Base-by-base conservation (phyloP, 129 eudicot species). In the Silybum marianum region DNA sequence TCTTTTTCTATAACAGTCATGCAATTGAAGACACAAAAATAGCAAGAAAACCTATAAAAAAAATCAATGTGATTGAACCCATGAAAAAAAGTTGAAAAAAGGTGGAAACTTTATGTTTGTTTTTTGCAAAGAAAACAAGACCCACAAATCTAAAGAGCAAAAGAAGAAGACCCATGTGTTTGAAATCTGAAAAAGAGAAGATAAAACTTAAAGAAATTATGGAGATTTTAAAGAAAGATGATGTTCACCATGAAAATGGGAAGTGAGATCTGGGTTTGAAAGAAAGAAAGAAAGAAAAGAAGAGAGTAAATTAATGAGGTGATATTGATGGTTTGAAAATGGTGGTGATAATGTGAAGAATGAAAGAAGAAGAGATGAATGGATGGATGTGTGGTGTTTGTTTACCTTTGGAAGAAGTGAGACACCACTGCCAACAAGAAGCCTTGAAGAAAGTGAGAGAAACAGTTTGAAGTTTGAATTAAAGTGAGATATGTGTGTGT, bases 391-490 rank as follows among this genome's bases (percentile, higher is more conserved):
- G 30, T 28, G 74, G 60, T 48, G 16, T 62, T 11, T 69, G 81
- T 62, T 75, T 85, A 83, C 81, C 75, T 71, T 23, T 39, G 66
- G 40, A 63, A 60, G 19, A 10, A 6, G 23, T 44, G 81, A 74
- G 69, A 62, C 65, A 72, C 70, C 73, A 70, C 73, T 77, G 86
- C 13, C 77, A 66, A 72, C 75, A 78, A 69, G 69, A 51, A 46
- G 75, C 78, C 78, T 78, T 79, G 90, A 85, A 73, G 82, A 72
- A 24, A 58, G 85, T 67, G 78, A 72, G 77, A 72, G 74, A 73
- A 38, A 73, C 32, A 77, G 80, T 74, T 84, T 71, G 66, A 88
- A 88, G 86, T 89, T 90, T 85, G 87, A 87, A 90, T 62, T 85
- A 83, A 79, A 83, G 80, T 73, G 40, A 22, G 42, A 19, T 32